phyloP scores from a whole-genome alignment of 352 stramenopile species.

The Phytophthora uliginosa region DNA sequence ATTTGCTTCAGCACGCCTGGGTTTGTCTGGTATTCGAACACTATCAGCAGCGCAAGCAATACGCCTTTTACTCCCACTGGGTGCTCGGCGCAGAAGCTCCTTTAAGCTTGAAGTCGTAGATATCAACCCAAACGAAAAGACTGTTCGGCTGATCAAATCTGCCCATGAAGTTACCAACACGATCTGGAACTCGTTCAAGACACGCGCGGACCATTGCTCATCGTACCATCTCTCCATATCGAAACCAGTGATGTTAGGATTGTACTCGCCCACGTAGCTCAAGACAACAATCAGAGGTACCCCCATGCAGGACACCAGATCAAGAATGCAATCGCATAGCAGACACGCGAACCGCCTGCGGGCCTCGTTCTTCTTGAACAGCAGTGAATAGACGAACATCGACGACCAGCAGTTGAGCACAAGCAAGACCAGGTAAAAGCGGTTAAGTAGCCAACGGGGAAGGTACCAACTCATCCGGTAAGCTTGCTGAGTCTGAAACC shows the following conservation, averaged over 20 bases:
- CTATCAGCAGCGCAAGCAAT: conserved; percentile 6
- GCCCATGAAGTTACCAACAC: conserved; percentile 24
- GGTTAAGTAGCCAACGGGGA: conserved; percentile 28
- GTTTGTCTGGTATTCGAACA: conserved; percentile 12
- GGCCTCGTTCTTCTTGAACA: conserved; percentile 9
- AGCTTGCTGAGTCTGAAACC: conserved; percentile 18
- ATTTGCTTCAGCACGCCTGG: neutral
- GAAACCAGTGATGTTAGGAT: conserved; percentile 9
- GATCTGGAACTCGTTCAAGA: conserved; percentile 29
- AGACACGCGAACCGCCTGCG: conserved; percentile 11
- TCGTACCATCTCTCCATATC: conserved; percentile 19
- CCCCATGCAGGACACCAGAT: conserved; percentile 24
- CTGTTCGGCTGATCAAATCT: conserved; percentile 20
- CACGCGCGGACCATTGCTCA: conserved; percentile 21
- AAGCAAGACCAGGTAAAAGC: conserved; percentile 26
- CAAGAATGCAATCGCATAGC: conserved; percentile 14
- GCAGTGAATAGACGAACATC: conserved; percentile 5
- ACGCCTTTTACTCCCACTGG: neutral
- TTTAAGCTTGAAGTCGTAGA: conserved; percentile 22
- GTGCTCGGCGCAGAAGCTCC: conserved; percentile 9
- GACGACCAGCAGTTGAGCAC: conserved; percentile 25
- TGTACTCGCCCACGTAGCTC: conserved; percentile 13
- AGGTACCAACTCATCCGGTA: conserved; percentile 30
- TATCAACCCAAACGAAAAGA: conserved; percentile 24
- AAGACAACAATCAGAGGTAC: conserved; percentile 12